Evolutionary conservation across 116 monocot species (phyloP), one percentile per base, ranked within the genome.

Genomic region (Trichopus zeylanicus): DNA sequence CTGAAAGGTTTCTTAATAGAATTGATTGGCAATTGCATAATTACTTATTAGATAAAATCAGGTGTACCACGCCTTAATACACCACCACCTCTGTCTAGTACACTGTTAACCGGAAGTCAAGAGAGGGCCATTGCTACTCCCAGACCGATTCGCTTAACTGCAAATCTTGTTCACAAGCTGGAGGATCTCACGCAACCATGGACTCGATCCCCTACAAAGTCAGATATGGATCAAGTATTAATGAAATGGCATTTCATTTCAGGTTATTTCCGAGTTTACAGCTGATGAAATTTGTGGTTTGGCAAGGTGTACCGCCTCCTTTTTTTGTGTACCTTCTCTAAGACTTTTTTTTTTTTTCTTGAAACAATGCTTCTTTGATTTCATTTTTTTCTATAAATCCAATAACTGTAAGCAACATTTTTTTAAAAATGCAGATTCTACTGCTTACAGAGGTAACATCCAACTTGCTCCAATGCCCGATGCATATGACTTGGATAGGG

Each of bases 21-120:
- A 25, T 60, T 26, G 21, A 39, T 27, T 11, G 49, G 21, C 49
- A 1, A 20, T 53, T 31, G 29, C 29, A 12, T 56, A 22, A 58
- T 54, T 18, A 47, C 12, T 51, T 59, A 32, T 49, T 53, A 8
- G 25, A 32, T 61, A 48, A 38, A 65, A 15, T 65, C 46, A 98
- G 97, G 85, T 22, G 87, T 91, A 27, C 97, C 91, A 59, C 91
- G 97, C 59, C 77, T 98, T 59, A 91, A 84, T 65, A 91, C 97
- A 53, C 97, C 97, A 31, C 97, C 97, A 67, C 97, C 85, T 67
- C 60, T 78, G 15, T 75, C 81, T 30, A 71, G 69, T 65, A 64
- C 48, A 4, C 59, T 77, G 62, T 54, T 73, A 51, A 70, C 68
- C 39, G 75, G 65, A 56, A 91, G 63, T 57, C 80, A 74, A 61